These are phyloP conservation scores for Naganishia vaughanmartiniae DNA, from an alignment of 768 basidiomycete species.

Conservation along the genomic window DNA sequence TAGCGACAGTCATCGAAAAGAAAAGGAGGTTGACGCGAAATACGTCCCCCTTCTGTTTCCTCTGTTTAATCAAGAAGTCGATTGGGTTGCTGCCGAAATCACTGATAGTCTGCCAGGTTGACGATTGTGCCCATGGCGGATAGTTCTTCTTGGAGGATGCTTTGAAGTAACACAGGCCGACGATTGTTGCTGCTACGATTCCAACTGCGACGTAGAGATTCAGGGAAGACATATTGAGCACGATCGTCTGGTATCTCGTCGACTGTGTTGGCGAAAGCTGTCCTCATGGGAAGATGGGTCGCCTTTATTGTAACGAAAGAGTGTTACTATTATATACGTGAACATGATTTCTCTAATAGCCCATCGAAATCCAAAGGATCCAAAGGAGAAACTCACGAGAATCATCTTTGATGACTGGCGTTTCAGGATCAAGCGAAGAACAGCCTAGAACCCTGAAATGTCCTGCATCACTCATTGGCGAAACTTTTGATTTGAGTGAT, in stretches of 20 bases:
- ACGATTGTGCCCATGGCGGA: constrained; percentile 35
- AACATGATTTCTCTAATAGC: background rate
- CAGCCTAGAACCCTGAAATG: background rate
- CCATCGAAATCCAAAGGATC: background rate
- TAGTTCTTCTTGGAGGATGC: background rate
- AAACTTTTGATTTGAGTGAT: background rate
- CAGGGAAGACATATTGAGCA: background rate
- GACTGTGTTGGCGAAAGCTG: no score
- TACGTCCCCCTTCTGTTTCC: background rate
- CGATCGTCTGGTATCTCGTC: no score
- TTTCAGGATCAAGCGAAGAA: background rate
- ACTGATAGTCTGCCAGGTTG: background rate
- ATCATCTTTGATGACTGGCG: background rate
- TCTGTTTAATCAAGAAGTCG: constrained; percentile 2
- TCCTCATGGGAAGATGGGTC: no score
- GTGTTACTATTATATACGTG: background rate
- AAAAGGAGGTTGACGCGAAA: constrained; percentile 9
- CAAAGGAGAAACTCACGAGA: background rate
- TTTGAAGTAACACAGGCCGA: background rate
- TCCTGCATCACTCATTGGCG: background rate
- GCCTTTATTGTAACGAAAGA: no score
- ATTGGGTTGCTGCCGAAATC: constrained; percentile 6
- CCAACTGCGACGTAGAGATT: background rate
- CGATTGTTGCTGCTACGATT: background rate
- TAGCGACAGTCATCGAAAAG: background rate